Conservation (phyloP, 257 asterid species). For the Echium plantagineum region DNA sequence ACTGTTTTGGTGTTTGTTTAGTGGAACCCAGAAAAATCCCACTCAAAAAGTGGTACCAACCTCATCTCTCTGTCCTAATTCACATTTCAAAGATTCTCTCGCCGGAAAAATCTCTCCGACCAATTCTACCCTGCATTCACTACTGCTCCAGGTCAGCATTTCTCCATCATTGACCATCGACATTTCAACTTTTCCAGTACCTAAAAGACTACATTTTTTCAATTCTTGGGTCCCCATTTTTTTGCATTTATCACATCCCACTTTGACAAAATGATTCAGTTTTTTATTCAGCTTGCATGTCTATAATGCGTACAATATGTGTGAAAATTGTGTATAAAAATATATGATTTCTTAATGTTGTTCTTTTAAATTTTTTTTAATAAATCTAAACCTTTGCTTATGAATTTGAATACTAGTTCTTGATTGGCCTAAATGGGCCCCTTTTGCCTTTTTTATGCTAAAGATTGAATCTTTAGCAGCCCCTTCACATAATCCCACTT, state of each 20-base stretch:
- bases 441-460: not conserved
- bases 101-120: not conserved
- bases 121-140: too few relatives aligned
- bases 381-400: not conserved
- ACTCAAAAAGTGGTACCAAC: not conserved
- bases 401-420: too few relatives aligned
- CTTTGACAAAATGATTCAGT: not conserved
- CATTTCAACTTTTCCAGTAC: not conserved
- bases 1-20: too few relatives aligned
- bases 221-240: slow-evolving; percentile 2
- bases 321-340: too few relatives aligned
- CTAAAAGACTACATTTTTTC: not conserved
- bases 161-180: slow-evolving; percentile 3
- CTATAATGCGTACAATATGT: not conserved
- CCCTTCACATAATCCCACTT: not conserved
- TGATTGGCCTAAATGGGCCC: slow-evolving; percentile 6
- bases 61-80: not conserved
- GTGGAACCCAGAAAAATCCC: too few relatives aligned
- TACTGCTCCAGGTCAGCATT: not conserved
- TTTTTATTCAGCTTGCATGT: not conserved
- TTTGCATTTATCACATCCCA: not conserved
- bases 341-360: not conserved
- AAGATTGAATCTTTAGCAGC: slow-evolving; percentile 8
- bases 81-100: not conserved
- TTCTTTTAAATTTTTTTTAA: not conserved